Evolutionary conservation across 306 rosid species (phyloP).

Genomic region (Begonia loranthoides): DNA sequence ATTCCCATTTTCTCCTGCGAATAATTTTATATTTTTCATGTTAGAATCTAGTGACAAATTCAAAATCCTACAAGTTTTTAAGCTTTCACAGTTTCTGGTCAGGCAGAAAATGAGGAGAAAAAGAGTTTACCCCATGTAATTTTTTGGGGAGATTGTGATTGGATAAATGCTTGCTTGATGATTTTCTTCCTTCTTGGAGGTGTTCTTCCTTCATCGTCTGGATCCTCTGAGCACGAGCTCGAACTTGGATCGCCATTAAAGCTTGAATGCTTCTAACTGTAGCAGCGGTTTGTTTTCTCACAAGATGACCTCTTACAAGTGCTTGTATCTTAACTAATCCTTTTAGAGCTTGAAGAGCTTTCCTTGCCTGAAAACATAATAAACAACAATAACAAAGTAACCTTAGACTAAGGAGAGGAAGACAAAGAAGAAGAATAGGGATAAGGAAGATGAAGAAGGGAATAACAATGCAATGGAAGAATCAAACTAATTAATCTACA

Average conservation of each 20-base stretch:
- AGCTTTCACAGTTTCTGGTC: no score
- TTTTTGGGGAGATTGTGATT: conserved; percentile 6
- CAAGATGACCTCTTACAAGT: conserved; percentile 76
- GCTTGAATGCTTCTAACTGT: conserved; percentile 73
- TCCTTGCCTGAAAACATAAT: conserved; percentile 51
- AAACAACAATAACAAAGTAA: conserved; percentile 3
- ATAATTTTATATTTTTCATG: neutral
- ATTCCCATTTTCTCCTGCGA: conserved; percentile 27
- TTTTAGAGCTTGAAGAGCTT: conserved; percentile 73
- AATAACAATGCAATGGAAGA: no score
- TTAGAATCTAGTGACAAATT: neutral
- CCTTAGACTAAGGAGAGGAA: no score
- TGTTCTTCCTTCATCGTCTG: conserved; percentile 39
- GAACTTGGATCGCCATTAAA: conserved; percentile 72
- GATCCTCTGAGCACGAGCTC: conserved; percentile 69
- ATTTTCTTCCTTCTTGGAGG: conserved; percentile 13
- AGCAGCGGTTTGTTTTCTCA: conserved; percentile 68
- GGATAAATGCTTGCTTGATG: conserved; percentile 7
- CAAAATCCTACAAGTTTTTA: no score
- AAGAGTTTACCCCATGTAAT: conserved; percentile 23
- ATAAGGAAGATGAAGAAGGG: no score
- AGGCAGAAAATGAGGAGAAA: neutral
- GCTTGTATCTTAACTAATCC: conserved; percentile 89
- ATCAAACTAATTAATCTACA: no score
- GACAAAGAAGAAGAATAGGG: no score